Base-by-base conservation (phyloP, 768 basidiomycete species). In the Pleurotus giganteus region DNA sequence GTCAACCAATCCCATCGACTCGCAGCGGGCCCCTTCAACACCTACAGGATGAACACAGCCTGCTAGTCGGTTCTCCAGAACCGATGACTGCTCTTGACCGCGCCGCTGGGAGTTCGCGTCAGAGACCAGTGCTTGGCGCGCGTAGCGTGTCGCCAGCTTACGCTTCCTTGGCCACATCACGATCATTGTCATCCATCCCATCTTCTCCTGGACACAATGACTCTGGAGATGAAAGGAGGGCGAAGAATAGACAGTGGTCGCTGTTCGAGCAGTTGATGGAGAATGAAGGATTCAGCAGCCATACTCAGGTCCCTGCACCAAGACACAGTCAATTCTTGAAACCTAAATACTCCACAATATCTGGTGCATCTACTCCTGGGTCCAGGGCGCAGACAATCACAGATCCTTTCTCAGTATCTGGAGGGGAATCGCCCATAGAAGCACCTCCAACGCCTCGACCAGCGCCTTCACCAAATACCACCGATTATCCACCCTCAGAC, bases 191-290 rank as follows among this genome's bases (percentile, higher is more conserved):
- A 15, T 58, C 59, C n/a, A 43, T 56, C 26, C 49, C 54, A 4
- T 43, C 59, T 29, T 60, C 55, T 21, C 29, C 56, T 15, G 34
- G 47, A 47, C 57, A 68, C 55, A 53, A 57, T 58, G 34, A 51
- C 37, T 36, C n/a, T 12, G 65, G 70, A 5, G 67, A 67, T n/a
- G 23, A 26, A 15, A 12, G 46, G 11, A n/a, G 32, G 12, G 31
- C 11, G 12, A 23, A 32, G 31, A 32, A 26, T 15, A 51, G 49
- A 23, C 71, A 78, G 70, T 89, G 88, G 88, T 72, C 85, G 0
- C 68, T 89, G 4, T 89, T 89, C 59, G 82, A 78, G 6, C 85
- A 89, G 64, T 65, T 87, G 36, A 87, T 89, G 84, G 82, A 87
- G 63, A 83, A 84, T 60, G 84, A 82, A 44, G 79, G 78, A 1